Conservation (phyloP, 257 asterid species). For the Forsythia viridissima region DNA sequence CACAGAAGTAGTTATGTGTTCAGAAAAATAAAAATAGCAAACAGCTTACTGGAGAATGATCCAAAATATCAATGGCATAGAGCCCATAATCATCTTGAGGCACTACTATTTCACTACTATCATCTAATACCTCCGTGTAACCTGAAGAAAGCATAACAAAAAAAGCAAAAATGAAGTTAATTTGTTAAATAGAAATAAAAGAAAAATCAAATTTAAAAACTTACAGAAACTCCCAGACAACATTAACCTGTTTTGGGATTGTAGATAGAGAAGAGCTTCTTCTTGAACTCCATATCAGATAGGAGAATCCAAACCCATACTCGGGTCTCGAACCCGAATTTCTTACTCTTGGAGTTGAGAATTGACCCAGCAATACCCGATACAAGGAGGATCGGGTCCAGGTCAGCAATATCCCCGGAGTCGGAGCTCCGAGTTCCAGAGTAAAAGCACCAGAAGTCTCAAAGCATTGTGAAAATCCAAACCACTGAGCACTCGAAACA, state of each 20-base stretch:
- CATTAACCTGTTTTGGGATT: conserved; percentile 59
- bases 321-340: conserved; percentile 62
- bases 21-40: conserved; percentile 2
- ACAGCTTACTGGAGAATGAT: conserved; percentile 74
- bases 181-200: neutral
- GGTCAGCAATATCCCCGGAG: conserved; percentile 48
- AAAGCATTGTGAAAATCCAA: conserved; percentile 30
- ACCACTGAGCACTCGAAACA: too few species aligned
- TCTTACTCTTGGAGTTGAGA: conserved; percentile 71
- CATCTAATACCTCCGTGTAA: conserved; percentile 79
- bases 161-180: neutral
- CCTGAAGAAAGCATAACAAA: conserved; percentile 39
- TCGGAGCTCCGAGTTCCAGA: conserved; percentile 30
- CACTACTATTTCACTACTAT: conserved; percentile 63
- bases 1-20: neutral
- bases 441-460: conserved; percentile 48
- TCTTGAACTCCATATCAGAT: conserved; percentile 81
- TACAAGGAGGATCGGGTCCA: conserved; percentile 76
- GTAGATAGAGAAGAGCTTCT: conserved; percentile 71
- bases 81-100: conserved; percentile 97
- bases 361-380: conserved; percentile 83
- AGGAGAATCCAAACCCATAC: conserved; percentile 84
- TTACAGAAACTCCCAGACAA: neutral
- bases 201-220: neutral
- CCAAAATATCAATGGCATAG: conserved; percentile 91